These are phyloP conservation scores for Penicillium riverlandense DNA, from an alignment of 495 filamentous ascomycete genomes.

Conservation along the genomic window DNA sequence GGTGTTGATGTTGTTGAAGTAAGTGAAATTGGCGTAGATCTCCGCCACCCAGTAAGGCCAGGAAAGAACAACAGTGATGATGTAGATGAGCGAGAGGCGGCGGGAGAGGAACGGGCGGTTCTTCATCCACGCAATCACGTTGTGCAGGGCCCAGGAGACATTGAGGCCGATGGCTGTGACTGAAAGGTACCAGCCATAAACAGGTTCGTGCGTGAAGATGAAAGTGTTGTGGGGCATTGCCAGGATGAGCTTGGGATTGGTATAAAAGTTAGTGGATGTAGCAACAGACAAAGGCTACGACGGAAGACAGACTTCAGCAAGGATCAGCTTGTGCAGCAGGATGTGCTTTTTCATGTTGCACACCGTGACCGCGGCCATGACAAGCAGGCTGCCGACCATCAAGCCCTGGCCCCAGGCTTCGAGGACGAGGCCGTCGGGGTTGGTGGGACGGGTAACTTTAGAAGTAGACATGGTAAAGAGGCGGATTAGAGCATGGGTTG, in stretches of 20 bases:
- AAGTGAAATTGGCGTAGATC: conserved; percentile 43
- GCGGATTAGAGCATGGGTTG: neutral
- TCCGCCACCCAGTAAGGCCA: conserved; percentile 42
- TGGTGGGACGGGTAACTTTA: conserved; percentile 20
- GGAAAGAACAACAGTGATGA: conserved; percentile 30
- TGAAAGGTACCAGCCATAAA: conserved; percentile 42
- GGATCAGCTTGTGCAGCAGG: conserved; percentile 39
- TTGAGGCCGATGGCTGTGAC: conserved; percentile 39
- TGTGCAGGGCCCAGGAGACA: conserved; percentile 40
- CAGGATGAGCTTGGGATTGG: conserved; percentile 18
- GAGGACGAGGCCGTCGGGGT: conserved; percentile 31
- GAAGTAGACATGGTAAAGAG: conserved; percentile 9
- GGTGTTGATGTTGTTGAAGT: conserved; percentile 43
- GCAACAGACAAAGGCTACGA: neutral
- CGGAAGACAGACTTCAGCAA: conserved; percentile 30
- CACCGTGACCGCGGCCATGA: conserved; percentile 37
- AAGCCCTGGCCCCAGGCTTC: conserved; percentile 44
- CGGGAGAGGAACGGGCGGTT: conserved; percentile 35
- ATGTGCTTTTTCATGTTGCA: conserved; percentile 36
- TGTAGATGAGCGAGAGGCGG: conserved; percentile 27
- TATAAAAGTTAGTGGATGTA: neutral
- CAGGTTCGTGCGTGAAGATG: conserved; percentile 33
- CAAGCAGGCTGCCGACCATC: conserved; percentile 39
- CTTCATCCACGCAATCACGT: conserved; percentile 46
- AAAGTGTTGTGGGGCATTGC: conserved; percentile 38